Percentiles rank a stretch among this genome's conserved stretches.
Conservation (phyloP, 2,329 filamentous ascomycete species). For the Emergomyces africanus region DNA sequence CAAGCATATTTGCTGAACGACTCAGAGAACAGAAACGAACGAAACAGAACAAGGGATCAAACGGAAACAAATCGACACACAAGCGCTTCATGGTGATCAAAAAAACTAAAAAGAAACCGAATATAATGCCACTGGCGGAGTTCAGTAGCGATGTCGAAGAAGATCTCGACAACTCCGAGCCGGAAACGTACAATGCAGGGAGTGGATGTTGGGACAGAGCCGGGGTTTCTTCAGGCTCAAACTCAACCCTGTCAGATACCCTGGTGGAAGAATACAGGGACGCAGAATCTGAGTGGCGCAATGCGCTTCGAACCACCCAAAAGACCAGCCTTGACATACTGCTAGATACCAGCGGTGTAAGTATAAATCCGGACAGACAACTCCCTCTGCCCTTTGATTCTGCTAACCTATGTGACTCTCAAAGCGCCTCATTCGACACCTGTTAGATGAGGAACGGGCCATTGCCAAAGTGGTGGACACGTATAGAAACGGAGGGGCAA, state of each 20-base stretch:
- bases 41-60: background rate
- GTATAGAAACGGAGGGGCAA: conserved; percentile 32
- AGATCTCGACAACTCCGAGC: background rate
- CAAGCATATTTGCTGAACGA: background rate
- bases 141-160: background rate
- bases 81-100: background rate
- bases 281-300: conserved; percentile 1
- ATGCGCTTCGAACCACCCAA: conserved; percentile 4
- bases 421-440: conserved; percentile 31
- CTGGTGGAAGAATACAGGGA: conserved; percentile 1
- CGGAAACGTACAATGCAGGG: background rate
- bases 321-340: conserved; percentile 15
- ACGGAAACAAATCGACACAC: background rate
- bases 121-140: background rate
- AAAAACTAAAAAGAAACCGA: background rate
- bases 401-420: background rate
- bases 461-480: conserved; percentile 31
- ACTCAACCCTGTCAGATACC: background rate
- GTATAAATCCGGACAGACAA: conserved; percentile 2
- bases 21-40: background rate
- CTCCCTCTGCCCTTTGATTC: background rate
- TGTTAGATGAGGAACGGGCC: conserved; percentile 35
- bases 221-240: conserved; percentile 3
- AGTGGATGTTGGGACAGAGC: conserved; percentile 3
- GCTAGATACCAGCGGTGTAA: conserved; percentile 19